Conservation (phyloP, 139 green algal species). For the Spirogloea muscicola region DNA sequence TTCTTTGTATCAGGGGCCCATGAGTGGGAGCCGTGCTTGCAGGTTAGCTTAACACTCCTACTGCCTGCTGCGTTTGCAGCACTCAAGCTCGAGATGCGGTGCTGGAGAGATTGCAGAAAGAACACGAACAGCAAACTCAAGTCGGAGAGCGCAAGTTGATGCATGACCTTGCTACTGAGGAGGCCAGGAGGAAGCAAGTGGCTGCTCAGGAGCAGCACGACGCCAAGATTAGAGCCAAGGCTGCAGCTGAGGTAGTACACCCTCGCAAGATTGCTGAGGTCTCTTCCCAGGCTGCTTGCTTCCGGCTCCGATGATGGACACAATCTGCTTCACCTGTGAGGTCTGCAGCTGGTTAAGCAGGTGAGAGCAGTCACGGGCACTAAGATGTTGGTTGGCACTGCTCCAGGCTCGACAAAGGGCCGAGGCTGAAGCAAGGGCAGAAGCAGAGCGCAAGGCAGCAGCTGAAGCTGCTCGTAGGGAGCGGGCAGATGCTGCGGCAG, state of each 20-base stretch:
- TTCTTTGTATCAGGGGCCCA: background rate
- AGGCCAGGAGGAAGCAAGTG: background rate
- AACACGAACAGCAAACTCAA: constrained; percentile 11
- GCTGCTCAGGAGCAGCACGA: constrained; percentile 14
- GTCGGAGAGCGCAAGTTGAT: constrained; percentile 26
- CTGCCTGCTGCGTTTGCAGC: no score
- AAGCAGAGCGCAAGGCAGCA: constrained; percentile 1
- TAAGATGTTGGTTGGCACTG: background rate
- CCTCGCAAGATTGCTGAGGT: background rate
- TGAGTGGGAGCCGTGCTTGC: no score
- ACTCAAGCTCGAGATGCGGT: background rate
- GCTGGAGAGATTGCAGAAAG: background rate
- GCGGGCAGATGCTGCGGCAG: constrained; percentile 2
- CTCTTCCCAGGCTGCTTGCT: background rate
- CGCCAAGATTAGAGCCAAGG: background rate
- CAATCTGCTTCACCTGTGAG: background rate
- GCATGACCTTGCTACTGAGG: constrained; percentile 9
- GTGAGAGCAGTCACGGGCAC: background rate
- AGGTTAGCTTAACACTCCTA: no score
- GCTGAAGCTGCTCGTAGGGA: constrained; percentile 2
- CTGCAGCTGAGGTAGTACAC: background rate
- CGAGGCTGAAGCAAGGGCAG: background rate
- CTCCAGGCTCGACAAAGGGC: background rate
- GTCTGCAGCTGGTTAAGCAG: background rate
- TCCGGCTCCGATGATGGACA: background rate